Conservation (phyloP, 2,329 filamentous ascomycete species). For the Ascochyta koolunga region DNA sequence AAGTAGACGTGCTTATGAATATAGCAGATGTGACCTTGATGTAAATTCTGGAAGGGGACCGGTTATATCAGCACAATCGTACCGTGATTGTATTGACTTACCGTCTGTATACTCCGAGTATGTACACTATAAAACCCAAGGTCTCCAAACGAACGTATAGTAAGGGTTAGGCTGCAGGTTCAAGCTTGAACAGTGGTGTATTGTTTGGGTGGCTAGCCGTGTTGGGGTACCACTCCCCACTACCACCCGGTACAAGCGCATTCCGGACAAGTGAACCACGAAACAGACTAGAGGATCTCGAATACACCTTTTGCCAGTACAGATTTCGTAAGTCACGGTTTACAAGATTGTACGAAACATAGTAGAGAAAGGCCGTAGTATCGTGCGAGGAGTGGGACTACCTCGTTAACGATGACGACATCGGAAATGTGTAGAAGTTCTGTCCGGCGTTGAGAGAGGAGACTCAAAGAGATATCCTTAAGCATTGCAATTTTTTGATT, state of each 20-base stretch:
- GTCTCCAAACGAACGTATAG: neutral
- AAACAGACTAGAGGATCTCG: neutral
- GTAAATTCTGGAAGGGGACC: neutral
- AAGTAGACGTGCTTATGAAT: no score
- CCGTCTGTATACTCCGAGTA: neutral
- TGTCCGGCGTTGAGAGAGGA: neutral
- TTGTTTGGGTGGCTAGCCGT: neutral
- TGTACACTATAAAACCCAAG: neutral
- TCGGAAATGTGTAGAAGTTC: neutral
- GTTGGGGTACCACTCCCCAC: neutral
- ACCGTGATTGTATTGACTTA: neutral
- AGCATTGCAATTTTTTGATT: neutral
- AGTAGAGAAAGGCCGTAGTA: neutral
- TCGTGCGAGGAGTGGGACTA: neutral
- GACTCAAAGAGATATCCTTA: neutral
- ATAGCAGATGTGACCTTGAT: no score
- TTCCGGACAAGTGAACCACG: slow-evolving; percentile 4
- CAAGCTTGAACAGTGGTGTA: neutral
- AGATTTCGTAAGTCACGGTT: slow-evolving; percentile 1
- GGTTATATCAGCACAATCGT: neutral
- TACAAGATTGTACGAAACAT: neutral
- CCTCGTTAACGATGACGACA: neutral
- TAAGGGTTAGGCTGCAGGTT: neutral
- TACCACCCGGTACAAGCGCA: neutral
- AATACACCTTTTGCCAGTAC: neutral